These are phyloP conservation scores for Lentinula sp. DNA, from an alignment of 768 basidiomycete genomes.

Conservation along the genomic window DNA sequence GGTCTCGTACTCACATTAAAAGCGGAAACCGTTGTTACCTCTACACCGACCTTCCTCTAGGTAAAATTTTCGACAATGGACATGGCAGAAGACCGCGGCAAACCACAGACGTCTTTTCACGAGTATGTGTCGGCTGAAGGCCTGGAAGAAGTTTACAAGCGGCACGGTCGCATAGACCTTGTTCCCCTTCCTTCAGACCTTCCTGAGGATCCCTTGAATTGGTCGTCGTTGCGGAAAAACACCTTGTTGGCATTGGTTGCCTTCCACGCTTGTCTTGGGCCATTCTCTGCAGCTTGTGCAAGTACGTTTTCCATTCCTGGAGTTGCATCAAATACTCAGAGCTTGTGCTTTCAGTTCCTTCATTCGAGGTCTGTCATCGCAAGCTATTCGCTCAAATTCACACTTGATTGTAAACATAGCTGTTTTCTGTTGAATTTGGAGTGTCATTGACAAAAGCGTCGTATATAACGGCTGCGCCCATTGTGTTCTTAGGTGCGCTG, in stretches of 20 bases:
- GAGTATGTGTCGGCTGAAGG: not conserved
- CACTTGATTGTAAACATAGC: not conserved
- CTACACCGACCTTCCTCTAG: not conserved
- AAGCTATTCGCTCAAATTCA: not conserved
- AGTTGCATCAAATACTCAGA: not conserved
- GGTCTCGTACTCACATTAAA: not conserved
- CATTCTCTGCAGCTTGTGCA: not conserved
- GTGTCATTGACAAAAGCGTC: not conserved
- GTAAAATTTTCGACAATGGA: not conserved
- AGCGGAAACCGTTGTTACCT: not conserved
- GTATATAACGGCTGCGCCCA: not conserved
- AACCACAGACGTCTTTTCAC: not conserved
- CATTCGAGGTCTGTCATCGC: constrained; percentile 1
- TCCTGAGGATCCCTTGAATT: not conserved
- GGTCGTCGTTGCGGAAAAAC: constrained; percentile 1
- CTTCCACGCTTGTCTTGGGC: not conserved
- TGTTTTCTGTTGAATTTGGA: not conserved
- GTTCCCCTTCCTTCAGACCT: not conserved
- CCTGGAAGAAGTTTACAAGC: not conserved
- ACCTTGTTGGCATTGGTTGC: not conserved
- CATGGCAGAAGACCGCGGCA: not conserved
- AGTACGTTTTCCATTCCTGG: not conserved
- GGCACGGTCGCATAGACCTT: not conserved
- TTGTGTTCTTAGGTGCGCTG: not conserved
- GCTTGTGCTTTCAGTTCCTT: not conserved